Base-by-base conservation (phyloP, 495 filamentous ascomycete genomes). In the Penicillium mononematosum region DNA sequence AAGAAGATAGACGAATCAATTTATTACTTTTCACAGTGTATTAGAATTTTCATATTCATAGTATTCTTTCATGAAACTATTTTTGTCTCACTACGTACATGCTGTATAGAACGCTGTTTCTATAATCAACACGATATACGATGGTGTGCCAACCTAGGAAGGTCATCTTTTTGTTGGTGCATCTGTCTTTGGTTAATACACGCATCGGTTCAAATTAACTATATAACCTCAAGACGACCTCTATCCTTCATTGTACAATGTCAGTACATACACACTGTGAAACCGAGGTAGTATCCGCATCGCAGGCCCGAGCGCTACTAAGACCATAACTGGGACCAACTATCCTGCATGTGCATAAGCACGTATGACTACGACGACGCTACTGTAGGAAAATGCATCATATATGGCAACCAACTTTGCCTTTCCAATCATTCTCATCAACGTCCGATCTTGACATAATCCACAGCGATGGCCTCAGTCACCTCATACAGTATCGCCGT, bases 401-500 rank as follows among this genome's bases (percentile, higher is more conserved):
- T 38, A 38, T 2, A 16, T 16, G 9, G 38, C 32, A 27, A 17
- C 48, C 34, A 41, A 22, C 14, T 3, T 16, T 51, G 34, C 2
- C 20, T 4, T 9, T 38, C 34, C 34, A 1, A 14, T 14, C 32
- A 38, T 38, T 16, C n/a, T 43, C 9, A 43, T 20, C n/a, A 24
- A 19, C 34, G 5, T 44, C 5, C 11, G 24, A 27, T 45, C 10
- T 39, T n/a, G 5, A 49, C 14, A 39, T 43, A 41, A 31, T 10
- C 24, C 24, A n/a, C 9, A 16, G 31, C 46, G 34, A 66, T 64
- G 58, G 39, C 25, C 10, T 42, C 58, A 48, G 45, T 64, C 27
- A 60, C 53, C 11, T 55, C 59, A n/a, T 82, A 70, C 58, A 64
- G 68, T 14, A 81, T 81, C 34, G 67, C 66, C 46, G 62, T 82